Percentiles rank a stretch among this genome's conserved stretches.
Evolutionary conservation across 768 basidiomycete genomes (phyloP).

Genomic region (Tricholoma terreum): DNA sequence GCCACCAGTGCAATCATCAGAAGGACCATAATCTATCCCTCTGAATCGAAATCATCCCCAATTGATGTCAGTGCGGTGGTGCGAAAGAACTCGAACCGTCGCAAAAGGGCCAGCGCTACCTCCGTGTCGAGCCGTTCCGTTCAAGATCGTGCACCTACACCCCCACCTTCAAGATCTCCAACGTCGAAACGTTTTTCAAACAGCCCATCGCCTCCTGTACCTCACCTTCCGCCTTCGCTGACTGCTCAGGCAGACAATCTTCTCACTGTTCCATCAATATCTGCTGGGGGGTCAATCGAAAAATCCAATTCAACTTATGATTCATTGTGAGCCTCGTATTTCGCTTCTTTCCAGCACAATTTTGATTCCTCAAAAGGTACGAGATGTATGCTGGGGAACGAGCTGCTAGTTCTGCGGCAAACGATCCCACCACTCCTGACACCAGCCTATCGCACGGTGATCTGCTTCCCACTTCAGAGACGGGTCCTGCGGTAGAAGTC

Average conservation of each 20-base stretch:
- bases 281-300: slow-evolving; percentile 45
- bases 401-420: slow-evolving; percentile 29
- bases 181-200: slow-evolving; percentile 59
- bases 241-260: slow-evolving; percentile 40
- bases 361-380: slow-evolving; percentile 47
- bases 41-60: slow-evolving; percentile 57
- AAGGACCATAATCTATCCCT: slow-evolving; percentile 77
- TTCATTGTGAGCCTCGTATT: slow-evolving; percentile 58
- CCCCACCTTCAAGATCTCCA: slow-evolving; percentile 70
- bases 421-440: slow-evolving; percentile 33
- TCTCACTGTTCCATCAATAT: slow-evolving; percentile 35
- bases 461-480: slow-evolving; percentile 33
- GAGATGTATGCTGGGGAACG: slow-evolving; percentile 75
- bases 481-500: slow-evolving; percentile 69
- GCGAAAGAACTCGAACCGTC: slow-evolving; percentile 56
- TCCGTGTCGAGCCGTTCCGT: slow-evolving; percentile 69
- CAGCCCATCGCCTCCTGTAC: slow-evolving; percentile 67
- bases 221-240: slow-evolving; percentile 55
- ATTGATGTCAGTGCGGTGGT: slow-evolving; percentile 53
- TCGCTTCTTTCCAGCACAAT: slow-evolving; percentile 14
- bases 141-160: slow-evolving; percentile 80
- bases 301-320: slow-evolving; percentile 74
- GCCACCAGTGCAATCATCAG: slow-evolving; percentile 56
- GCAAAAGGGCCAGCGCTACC: slow-evolving; percentile 58
- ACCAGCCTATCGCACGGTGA: slow-evolving; percentile 28